Evolutionary conservation across 1,139 yeast species (phyloP).

Genomic region (Debaryomyces sp.): DNA sequence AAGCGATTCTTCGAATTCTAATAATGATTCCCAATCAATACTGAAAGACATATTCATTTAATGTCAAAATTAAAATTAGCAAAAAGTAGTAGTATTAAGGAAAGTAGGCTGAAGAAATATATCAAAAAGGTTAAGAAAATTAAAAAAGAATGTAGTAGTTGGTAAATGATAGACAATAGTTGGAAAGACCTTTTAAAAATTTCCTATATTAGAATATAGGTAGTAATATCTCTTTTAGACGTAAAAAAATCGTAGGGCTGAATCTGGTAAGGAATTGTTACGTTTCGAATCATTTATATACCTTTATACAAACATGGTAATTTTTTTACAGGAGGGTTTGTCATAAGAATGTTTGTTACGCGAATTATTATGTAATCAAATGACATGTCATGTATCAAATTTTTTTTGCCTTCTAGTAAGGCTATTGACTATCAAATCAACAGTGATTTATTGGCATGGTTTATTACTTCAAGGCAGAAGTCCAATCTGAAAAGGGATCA

Average conservation of each 20-base stretch:
- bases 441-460: conserved; percentile 44
- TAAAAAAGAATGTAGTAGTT: not conserved
- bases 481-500: conserved; percentile 24
- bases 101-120: not conserved
- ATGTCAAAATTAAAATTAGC: not conserved
- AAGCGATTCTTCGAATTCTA: conserved; percentile 49
- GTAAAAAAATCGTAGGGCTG: not conserved
- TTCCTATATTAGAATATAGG: not conserved
- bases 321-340: conserved; percentile 6
- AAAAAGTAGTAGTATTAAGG: not conserved
- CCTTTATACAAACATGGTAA: conserved; percentile 12
- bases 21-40: conserved; percentile 37
- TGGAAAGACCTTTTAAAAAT: not conserved
- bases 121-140: not conserved
- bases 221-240: not conserved
- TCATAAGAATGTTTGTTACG: conserved; percentile 5
- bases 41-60: not conserved
- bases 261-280: not conserved
- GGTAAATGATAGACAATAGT: conserved; percentile 6
- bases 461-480: conserved; percentile 55
- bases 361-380: conserved; percentile 5
- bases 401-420: not conserved
- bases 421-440: not conserved
- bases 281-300: conserved; percentile 1
- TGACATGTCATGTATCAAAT: not conserved